Percentiles rank a stretch among this genome's conserved stretches.
Conservation (phyloP, 2,329 filamentous ascomycete species). For the Fusarium dlaminii region DNA sequence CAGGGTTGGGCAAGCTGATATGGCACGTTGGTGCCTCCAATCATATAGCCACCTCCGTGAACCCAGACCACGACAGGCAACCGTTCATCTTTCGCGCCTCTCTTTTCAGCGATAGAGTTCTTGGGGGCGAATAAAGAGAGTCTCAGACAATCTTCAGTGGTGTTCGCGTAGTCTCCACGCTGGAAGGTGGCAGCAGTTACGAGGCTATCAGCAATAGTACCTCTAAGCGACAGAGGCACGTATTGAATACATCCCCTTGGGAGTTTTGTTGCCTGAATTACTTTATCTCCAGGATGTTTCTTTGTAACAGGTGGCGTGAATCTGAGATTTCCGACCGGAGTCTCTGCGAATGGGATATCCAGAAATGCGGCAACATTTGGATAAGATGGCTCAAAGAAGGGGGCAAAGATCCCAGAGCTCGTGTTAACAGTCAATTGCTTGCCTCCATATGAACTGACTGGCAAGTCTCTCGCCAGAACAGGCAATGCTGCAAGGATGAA, state of each 20-base stretch:
- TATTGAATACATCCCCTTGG: conserved; percentile 33
- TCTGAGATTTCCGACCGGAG: conserved; percentile 11
- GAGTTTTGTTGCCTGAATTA: not conserved
- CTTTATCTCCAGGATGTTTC: not conserved
- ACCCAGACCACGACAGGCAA: conserved; percentile 28
- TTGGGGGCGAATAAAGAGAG: conserved; percentile 23
- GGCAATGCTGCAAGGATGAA: not conserved
- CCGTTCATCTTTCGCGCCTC: accelerated
- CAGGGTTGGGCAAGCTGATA: conserved; percentile 23
- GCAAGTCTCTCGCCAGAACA: not conserved
- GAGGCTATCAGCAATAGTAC: not conserved
- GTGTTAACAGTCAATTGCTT: conserved; percentile 3
- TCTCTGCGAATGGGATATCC: conserved; percentile 29
- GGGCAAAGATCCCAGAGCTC: conserved; percentile 25
- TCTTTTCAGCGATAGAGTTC: not conserved
- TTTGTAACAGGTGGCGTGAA: conserved; percentile 13
- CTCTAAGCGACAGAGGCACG: not conserved
- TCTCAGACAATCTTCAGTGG: conserved; percentile 30
- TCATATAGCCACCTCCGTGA: conserved; percentile 13
- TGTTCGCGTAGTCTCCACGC: conserved; percentile 25
- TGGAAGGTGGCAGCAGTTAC: conserved; percentile 24
- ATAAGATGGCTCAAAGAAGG: not conserved
- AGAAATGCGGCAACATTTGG: conserved; percentile 24
- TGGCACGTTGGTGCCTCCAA: conserved; percentile 20
- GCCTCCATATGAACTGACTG: not conserved